Base-by-base conservation (phyloP, 2,329 filamentous ascomycete species). In the Pyrenophora tritici-repentis region DNA sequence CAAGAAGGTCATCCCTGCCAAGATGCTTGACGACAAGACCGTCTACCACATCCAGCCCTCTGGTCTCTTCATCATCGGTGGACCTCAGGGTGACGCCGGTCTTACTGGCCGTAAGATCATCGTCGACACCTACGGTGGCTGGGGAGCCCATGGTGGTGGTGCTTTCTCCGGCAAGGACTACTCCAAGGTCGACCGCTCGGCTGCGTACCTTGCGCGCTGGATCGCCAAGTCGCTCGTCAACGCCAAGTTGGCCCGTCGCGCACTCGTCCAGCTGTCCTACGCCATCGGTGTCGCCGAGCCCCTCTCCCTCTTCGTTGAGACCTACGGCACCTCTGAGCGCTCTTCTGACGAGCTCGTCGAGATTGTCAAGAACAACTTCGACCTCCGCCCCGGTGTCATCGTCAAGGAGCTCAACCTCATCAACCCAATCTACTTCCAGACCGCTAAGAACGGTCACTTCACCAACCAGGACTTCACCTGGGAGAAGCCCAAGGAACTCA, bases 111-210 rank as follows among this genome's bases (percentile, higher is more conserved):
- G 94, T 74, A 99, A 99, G 88, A 99, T 99, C 86, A 89, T 97
- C 65, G 94, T 99, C 76, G 94, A 99, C 82, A 97, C 94, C 78
- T 99, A 99, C 82, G 94, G 94, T 83, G 94, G 94, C 73, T 97
- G 94, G 94, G 94, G 94, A 82, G 94, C 94, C 70, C 94, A 99
- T 85, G 94, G 94, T 84, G 94, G 94, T 84, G 94, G 94, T 88
- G 94, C 94, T 78, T 99, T 99, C 89, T 97, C 94, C 72, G 94
- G 94, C 73, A 99, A 99, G 88, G 94, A 99, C 79, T 99, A 97
- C 87, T 97, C 91, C 85, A 99, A 99, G 86, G 94, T 99, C 79
- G 94, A 99, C 77, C 90, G 94, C 71, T 97, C 94, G 46, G 94
- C 94, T 65, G 94, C 94, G 73, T 99, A 99, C 82, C 87, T 97